A percentile compares a stretch with the other conserved stretches of the same genome.
Conservation (phyloP, 1,284 basidiomycete species). For the Spongispora temasekensis region DNA sequence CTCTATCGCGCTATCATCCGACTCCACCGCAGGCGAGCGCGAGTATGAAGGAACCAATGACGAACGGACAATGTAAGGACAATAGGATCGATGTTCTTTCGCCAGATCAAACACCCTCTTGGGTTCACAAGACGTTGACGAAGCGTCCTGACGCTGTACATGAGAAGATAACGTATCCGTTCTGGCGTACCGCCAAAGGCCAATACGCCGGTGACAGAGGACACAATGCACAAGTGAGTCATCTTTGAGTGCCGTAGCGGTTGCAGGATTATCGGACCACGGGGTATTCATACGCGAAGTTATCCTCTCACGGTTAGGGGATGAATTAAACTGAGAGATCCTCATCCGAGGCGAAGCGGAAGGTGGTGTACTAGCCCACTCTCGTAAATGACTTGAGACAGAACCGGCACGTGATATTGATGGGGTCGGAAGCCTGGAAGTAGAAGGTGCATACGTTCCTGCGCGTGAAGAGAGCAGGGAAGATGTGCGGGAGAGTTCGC, state of each 20-base stretch:
- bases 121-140: constrained; percentile 33
- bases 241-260: constrained; percentile 35
- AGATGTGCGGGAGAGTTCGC: constrained; percentile 38
- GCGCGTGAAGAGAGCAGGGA: constrained; percentile 41
- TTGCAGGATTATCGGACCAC: not conserved
- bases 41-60: constrained; percentile 63
- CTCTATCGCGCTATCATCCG: constrained; percentile 47
- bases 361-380: constrained; percentile 12
- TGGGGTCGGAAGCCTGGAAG: constrained; percentile 39
- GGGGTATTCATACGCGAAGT: constrained; percentile 9
- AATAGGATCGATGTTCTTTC: constrained; percentile 79
- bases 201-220: constrained; percentile 73
- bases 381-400: constrained; percentile 31
- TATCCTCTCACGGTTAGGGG: constrained; percentile 23
- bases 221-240: constrained; percentile 60
- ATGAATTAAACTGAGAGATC: constrained; percentile 21
- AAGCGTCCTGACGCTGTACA: constrained; percentile 9
- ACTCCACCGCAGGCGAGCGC: constrained; percentile 27
- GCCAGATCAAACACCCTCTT: constrained; percentile 67
- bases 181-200: constrained; percentile 69
- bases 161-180: constrained; percentile 17
- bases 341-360: constrained; percentile 20
- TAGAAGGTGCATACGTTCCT: constrained; percentile 41
- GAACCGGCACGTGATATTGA: constrained; percentile 49
- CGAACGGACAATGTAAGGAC: constrained; percentile 74